These are phyloP conservation scores for Aspergillus sclerotioniger DNA, from an alignment of 495 filamentous ascomycete genomes.

Conservation along the genomic window DNA sequence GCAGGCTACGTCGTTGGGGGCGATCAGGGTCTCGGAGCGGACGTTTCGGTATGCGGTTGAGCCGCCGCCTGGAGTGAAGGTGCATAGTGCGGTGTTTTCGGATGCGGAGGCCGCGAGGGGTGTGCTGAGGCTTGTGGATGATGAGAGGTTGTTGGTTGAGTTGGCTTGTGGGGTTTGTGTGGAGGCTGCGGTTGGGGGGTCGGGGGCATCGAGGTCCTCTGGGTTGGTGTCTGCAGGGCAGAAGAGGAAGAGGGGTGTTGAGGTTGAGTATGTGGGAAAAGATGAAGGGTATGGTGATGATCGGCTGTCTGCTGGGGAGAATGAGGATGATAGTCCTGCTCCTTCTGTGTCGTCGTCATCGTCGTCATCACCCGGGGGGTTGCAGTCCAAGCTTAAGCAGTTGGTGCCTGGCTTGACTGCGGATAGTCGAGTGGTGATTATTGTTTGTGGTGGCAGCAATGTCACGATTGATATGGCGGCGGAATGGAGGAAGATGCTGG, in stretches of 20 bases:
- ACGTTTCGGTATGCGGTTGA: slow-evolving; percentile 62
- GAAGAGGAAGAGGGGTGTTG: slow-evolving; percentile 37
- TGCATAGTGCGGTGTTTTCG: slow-evolving; percentile 67
- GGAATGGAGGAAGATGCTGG: slow-evolving; percentile 54
- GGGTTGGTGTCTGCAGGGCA: slow-evolving; percentile 21
- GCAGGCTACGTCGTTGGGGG: slow-evolving; percentile 77
- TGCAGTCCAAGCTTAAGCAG: slow-evolving; percentile 54
- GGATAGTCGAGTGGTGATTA: slow-evolving; percentile 72
- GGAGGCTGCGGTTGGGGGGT: slow-evolving; percentile 52
- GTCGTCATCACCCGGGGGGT: slow-evolving; percentile 12
- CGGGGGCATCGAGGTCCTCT: slow-evolving; percentile 16
- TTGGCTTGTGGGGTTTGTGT: slow-evolving; percentile 78
- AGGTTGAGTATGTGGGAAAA: slow-evolving; percentile 13
- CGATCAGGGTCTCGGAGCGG: slow-evolving; percentile 65
- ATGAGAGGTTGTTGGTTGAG: slow-evolving; percentile 78
- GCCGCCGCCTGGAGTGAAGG: slow-evolving; percentile 41
- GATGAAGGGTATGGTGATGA: slow-evolving; percentile 47
- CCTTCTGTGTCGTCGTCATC: slow-evolving; percentile 11
- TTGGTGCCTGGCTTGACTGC: slow-evolving; percentile 56
- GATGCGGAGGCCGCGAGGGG: slow-evolving; percentile 81
- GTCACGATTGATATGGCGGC: slow-evolving; percentile 65
- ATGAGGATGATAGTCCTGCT: slow-evolving; percentile 29
- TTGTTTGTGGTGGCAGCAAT: slow-evolving; percentile 84
- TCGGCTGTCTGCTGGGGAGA: slow-evolving; percentile 34
- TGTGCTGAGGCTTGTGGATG: slow-evolving; percentile 73